A percentile compares a stretch with the other conserved stretches of the same genome.
Evolutionary conservation across 1,284 basidiomycete genomes (phyloP).

Genomic region (Ustilago sp.): DNA sequence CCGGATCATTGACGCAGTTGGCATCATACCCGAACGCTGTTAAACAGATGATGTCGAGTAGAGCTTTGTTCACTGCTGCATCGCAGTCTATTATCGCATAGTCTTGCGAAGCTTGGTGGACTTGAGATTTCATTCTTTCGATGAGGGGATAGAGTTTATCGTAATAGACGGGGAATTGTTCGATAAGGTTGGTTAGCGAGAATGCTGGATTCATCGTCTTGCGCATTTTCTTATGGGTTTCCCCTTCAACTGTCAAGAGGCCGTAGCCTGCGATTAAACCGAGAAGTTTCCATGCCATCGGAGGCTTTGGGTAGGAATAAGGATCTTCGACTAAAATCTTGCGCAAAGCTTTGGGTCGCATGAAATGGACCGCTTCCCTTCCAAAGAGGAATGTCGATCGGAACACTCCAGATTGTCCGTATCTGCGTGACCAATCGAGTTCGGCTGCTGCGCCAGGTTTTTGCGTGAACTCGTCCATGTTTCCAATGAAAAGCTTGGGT

Average conservation of each 20-base stretch:
- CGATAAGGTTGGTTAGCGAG: conserved; percentile 52
- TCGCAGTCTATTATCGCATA: conserved; percentile 56
- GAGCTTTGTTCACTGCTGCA: conserved; percentile 50
- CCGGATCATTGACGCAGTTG: conserved; percentile 52
- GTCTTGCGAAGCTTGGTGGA: conserved; percentile 37
- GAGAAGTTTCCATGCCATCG: conserved; percentile 43
- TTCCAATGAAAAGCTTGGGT: conserved; percentile 39
- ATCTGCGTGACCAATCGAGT: conserved; percentile 39
- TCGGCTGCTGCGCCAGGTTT: conserved; percentile 40
- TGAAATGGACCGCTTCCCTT: conserved; percentile 42
- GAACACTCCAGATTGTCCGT: conserved; percentile 35
- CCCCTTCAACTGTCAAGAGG: conserved; percentile 55
- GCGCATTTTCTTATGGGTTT: conserved; percentile 55
- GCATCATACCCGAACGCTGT: conserved; percentile 61
- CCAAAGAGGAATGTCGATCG: conserved; percentile 48
- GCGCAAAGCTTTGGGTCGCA: conserved; percentile 38
- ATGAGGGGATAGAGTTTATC: conserved; percentile 50
- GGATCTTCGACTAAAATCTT: conserved; percentile 55
- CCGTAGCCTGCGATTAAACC: conserved; percentile 55
- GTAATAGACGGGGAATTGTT: conserved; percentile 60
- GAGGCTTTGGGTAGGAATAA: conserved; percentile 50
- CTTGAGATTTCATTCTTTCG: conserved; percentile 45
- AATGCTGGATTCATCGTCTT: conserved; percentile 63
- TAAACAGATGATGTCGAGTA: conserved; percentile 67
- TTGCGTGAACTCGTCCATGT: conserved; percentile 34